phyloP scores from a whole-genome alignment of 768 basidiomycete species.

The Mycena floridula region DNA sequence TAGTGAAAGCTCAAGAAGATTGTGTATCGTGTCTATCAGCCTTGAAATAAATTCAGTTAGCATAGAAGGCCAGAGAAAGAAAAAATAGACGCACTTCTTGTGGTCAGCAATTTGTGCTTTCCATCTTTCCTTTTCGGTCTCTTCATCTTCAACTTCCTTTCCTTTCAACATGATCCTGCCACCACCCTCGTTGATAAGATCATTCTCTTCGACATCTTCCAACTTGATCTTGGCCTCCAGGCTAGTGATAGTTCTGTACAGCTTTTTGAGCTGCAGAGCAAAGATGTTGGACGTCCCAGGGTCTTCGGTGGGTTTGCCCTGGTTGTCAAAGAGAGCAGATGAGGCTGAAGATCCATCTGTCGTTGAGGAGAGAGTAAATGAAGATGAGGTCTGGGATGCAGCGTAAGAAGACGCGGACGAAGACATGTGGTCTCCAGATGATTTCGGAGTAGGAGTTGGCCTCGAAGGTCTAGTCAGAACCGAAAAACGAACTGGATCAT shows the following conservation, averaged over 20 bases:
- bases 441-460: slow-evolving; percentile 48
- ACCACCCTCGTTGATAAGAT: slow-evolving; percentile 38
- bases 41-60: slow-evolving; percentile 33
- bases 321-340: slow-evolving; percentile 61
- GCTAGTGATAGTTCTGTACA: slow-evolving; percentile 77
- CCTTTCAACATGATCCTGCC: slow-evolving; percentile 37
- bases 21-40: slow-evolving; percentile 86
- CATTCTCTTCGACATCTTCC: slow-evolving; percentile 52
- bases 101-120: slow-evolving; percentile 68
- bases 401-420: slow-evolving; percentile 73
- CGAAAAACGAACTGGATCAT: slow-evolving; percentile 86
- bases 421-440: slow-evolving; percentile 65
- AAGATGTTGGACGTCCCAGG: slow-evolving; percentile 62
- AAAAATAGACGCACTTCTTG: slow-evolving; percentile 59
- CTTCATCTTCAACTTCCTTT: slow-evolving; percentile 41
- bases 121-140: slow-evolving; percentile 74
- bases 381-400: slow-evolving; percentile 58
- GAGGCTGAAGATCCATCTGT: slow-evolving; percentile 67
- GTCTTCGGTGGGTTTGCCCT: slow-evolving; percentile 36
- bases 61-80: slow-evolving; percentile 3
- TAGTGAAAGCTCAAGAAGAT: slow-evolving; percentile 78
- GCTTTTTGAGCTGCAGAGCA: slow-evolving; percentile 67
- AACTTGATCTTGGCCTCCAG: slow-evolving; percentile 72
- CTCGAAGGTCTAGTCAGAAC: slow-evolving; percentile 51
- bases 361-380: slow-evolving; percentile 71